phyloP scores from a whole-genome alignment of 345 rosid genomes.

The thale cress (Arabidopsis thaliana) region TAIR10.1 NC_003076.8:5124001-5124500 shows the following conservation, averaged over 20 bases:
- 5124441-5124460: slow-evolving; percentile 9
- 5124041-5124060: slow-evolving; percentile 96
- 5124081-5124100: slow-evolving; percentile 95
- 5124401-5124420: slow-evolving; percentile 9
- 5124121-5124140: slow-evolving; percentile 61
- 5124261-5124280: slow-evolving; percentile 23
- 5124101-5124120: slow-evolving; percentile 98
- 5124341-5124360: slow-evolving; percentile 32
- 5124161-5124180: slow-evolving; percentile 10
- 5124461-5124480: slow-evolving; percentile 25
- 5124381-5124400: slow-evolving; percentile 26
- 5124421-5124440: not conserved
- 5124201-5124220: slow-evolving; percentile 10
- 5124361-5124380: slow-evolving; percentile 9
- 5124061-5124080: slow-evolving; percentile 93
- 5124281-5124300: slow-evolving; percentile 13
- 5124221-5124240: slow-evolving; percentile 18
- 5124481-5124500: slow-evolving; percentile 16
- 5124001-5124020: slow-evolving; percentile 98
- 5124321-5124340: slow-evolving; percentile 39
- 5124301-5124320: slow-evolving; percentile 41
- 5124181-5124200: slow-evolving; percentile 22
- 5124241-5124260: slow-evolving; percentile 20
- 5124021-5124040: slow-evolving; percentile 90
- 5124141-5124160: not conserved